A percentile compares a stretch with the other conserved stretches of the same genome.
Conservation (phyloP, 2,329 filamentous ascomycete genomes). For the Calonectria leucothoes region DNA sequence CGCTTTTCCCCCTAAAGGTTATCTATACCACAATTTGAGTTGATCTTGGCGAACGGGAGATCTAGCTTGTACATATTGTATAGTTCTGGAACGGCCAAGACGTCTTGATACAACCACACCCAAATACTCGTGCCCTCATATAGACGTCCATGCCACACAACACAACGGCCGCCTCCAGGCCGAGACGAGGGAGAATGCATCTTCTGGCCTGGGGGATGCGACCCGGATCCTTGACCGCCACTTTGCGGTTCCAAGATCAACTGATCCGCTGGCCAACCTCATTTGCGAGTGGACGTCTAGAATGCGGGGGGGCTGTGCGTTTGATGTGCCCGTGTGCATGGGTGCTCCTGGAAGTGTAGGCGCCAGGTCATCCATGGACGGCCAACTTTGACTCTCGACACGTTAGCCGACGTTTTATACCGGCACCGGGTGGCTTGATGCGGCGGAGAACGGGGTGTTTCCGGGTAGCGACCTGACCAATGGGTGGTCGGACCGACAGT, state of each 20-base stretch:
- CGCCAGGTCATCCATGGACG: neutral
- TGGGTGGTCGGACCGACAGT: neutral
- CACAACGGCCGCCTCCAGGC: neutral
- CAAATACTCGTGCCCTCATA: neutral
- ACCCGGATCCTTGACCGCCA: neutral
- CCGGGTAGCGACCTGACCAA: neutral
- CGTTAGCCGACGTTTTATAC: constrained; percentile 4
- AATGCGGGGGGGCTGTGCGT: neutral
- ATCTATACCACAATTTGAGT: too few species aligned
- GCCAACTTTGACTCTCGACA: neutral
- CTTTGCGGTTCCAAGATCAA: neutral
- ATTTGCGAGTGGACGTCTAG: neutral
- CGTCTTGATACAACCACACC: neutral
- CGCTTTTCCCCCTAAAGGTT: too few species aligned
- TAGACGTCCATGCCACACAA: neutral
- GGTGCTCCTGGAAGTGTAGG: neutral
- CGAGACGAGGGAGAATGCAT: too few species aligned
- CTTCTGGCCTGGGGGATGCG: neutral
- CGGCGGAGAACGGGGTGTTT: neutral
- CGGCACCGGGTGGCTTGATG: neutral
- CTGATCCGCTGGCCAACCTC: neutral
- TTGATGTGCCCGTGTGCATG: neutral
- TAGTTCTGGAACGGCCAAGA: neutral
- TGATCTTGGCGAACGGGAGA: neutral
- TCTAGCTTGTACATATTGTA: too few species aligned